phyloP scores from a whole-genome alignment of 2,329 filamentous ascomycete genomes.

The Hymenoscyphus repandus region DNA sequence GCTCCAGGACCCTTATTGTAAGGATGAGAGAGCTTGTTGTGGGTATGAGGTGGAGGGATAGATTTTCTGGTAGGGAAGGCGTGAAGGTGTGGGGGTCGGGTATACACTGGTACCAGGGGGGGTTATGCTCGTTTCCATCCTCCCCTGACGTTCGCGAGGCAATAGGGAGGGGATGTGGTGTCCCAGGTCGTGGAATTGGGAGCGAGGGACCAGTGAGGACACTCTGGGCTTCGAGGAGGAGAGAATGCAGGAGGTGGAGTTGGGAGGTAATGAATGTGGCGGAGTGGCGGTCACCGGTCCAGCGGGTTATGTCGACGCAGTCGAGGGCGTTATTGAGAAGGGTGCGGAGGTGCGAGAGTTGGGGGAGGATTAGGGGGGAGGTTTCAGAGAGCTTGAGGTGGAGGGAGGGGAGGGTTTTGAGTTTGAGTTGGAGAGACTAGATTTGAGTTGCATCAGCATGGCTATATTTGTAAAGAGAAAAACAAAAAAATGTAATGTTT shows the following conservation, averaged over 20 bases:
- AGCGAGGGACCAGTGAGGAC: slow-evolving; percentile 50
- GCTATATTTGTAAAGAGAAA: too few relatives aligned
- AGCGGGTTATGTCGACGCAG: slow-evolving; percentile 71
- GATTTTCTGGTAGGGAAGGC: slow-evolving; percentile 55
- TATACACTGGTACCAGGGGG: slow-evolving; percentile 28
- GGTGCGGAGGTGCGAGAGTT: slow-evolving; percentile 67
- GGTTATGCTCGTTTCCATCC: slow-evolving; percentile 6
- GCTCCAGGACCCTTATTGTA: slow-evolving; percentile 64
- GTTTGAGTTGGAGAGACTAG: slow-evolving; percentile 70
- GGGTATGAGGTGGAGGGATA: slow-evolving; percentile 71
- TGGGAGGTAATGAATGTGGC: slow-evolving; percentile 47
- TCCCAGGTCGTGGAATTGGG: slow-evolving; percentile 7
- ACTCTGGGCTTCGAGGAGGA: slow-evolving; percentile 45
- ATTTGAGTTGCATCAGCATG: too few relatives aligned
- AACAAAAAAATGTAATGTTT: too few relatives aligned
- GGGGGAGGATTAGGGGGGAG: slow-evolving; percentile 54
- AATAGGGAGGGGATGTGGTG: slow-evolving; percentile 8
- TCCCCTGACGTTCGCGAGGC: slow-evolving; percentile 7
- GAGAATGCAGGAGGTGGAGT: slow-evolving; percentile 49
- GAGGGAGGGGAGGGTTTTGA: slow-evolving; percentile 56
- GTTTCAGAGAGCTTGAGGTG: slow-evolving; percentile 32
- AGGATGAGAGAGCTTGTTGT: slow-evolving; percentile 67
- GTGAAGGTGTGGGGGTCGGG: slow-evolving; percentile 45
- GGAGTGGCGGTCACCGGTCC: slow-evolving; percentile 60
- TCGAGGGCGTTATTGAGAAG: slow-evolving; percentile 79